Conservation (phyloP, 1,139 yeast species). For the Kodamaea sp. region DNA sequence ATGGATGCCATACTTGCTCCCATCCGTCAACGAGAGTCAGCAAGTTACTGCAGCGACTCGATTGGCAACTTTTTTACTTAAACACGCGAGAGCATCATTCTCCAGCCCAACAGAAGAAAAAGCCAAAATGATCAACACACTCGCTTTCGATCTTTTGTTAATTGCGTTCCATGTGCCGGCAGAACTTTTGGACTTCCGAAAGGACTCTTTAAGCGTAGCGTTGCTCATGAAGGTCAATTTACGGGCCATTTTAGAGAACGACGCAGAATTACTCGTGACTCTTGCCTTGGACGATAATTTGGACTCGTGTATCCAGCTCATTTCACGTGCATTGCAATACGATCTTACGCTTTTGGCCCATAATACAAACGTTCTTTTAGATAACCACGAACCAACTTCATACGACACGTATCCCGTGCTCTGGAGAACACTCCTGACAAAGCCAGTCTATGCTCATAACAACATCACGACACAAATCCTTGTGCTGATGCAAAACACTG, state of each 20-base stretch:
- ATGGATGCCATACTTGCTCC: constrained; percentile 42
- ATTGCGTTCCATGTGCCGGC: constrained; percentile 16
- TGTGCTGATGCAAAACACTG: constrained; percentile 40
- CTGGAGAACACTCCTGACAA: constrained; percentile 41
- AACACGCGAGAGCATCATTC: constrained; percentile 10
- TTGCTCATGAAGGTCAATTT: constrained; percentile 31
- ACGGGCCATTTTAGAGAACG: constrained; percentile 33
- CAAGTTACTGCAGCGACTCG: constrained; percentile 39
- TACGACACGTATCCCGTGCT: constrained; percentile 45
- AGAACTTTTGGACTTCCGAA: constrained; percentile 14
- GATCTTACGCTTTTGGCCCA: constrained; percentile 58
- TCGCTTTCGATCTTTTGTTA: constrained; percentile 15
- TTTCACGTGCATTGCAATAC: constrained; percentile 46
- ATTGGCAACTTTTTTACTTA: constrained; percentile 35
- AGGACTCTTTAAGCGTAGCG: constrained; percentile 18
- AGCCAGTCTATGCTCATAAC: constrained; percentile 36
- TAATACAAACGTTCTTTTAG: constrained; percentile 43
- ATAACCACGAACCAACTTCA: constrained; percentile 36
- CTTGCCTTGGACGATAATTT: constrained; percentile 19
- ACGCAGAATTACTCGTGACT: constrained; percentile 22
- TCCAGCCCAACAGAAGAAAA: background rate
- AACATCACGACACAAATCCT: constrained; percentile 39
- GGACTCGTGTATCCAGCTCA: constrained; percentile 31
- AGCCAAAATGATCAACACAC: constrained; percentile 6
- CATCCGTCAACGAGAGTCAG: constrained; percentile 37